These are phyloP conservation scores for Ceriops zippeliana DNA, from an alignment of 345 rosid species.

Conservation along the genomic window DNA sequence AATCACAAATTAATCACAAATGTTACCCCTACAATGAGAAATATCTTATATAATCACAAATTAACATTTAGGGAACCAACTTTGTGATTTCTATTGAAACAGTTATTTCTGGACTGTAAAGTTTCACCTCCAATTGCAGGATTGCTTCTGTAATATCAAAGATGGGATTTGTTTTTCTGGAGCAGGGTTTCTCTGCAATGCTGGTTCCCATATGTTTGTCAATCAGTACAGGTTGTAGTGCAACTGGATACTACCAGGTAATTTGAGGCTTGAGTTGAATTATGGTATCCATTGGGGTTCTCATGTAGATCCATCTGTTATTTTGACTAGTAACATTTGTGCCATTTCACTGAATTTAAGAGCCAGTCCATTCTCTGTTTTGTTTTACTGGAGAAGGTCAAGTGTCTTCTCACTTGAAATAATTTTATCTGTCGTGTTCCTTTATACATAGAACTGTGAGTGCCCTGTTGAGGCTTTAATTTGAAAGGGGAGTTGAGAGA, in stretches of 20 bases:
- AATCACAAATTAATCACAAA: too few relatives aligned
- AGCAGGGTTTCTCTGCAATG: constrained; percentile 70
- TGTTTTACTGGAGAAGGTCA: background rate
- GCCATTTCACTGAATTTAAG: too few relatives aligned
- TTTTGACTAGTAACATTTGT: background rate
- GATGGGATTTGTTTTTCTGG: constrained; percentile 90
- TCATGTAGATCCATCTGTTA: background rate
- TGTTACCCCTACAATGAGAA: too few relatives aligned
- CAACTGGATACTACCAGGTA: constrained; percentile 93
- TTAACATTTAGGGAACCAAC: background rate
- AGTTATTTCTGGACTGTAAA: background rate
- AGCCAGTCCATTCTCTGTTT: background rate
- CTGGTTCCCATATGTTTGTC: constrained; percentile 77
- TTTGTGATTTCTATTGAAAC: background rate
- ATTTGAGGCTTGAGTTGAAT: background rate
- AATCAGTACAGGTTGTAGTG: constrained; percentile 83
- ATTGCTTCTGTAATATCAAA: constrained; percentile 96
- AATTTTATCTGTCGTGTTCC: constrained; percentile 1
- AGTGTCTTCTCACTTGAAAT: background rate
- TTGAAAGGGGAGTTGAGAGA: background rate
- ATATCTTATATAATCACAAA: too few relatives aligned
- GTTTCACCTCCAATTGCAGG: constrained; percentile 44
- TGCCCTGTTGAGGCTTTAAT: background rate
- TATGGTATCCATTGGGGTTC: background rate
- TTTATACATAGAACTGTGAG: background rate